phyloP scores from a whole-genome alignment of 2,329 filamentous ascomycete species.

The Fusarium sp. region DNA sequence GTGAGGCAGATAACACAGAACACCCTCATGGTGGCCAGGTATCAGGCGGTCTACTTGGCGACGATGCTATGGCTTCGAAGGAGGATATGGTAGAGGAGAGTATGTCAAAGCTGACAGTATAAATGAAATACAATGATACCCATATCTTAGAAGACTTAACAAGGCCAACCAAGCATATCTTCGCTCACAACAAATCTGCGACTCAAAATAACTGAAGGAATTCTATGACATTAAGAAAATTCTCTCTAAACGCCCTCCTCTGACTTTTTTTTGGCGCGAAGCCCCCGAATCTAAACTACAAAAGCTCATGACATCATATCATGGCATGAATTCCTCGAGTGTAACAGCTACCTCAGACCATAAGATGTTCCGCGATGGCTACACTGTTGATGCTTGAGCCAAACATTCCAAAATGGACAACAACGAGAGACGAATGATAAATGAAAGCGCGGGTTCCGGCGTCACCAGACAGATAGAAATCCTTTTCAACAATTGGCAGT shows the following conservation, averaged over 20 bases:
- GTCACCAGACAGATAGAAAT: neutral
- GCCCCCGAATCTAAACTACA: conserved; percentile 52
- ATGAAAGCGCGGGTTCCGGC: conserved; percentile 1
- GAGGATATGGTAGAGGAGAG: conserved; percentile 37
- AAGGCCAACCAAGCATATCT: neutral
- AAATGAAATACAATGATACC: conserved; percentile 33
- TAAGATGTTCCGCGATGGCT: conserved; percentile 48
- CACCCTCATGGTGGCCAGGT: conserved; percentile 29
- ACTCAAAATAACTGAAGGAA: conserved; percentile 12
- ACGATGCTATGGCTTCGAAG: conserved; percentile 25
- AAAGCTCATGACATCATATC: conserved; percentile 47
- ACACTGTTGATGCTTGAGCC: conserved; percentile 37
- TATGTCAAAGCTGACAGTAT: conserved; percentile 43
- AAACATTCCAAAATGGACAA: conserved; percentile 30
- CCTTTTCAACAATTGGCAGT: neutral
- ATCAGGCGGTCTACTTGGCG: conserved; percentile 33
- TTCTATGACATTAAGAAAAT: conserved; percentile 38
- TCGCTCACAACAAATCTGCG: neutral
- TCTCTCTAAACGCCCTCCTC: conserved; percentile 33
- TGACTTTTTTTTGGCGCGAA: conserved; percentile 34
- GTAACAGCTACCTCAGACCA: conserved; percentile 47
- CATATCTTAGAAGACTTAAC: neutral
- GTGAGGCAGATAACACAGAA: conserved; percentile 35
- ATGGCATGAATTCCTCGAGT: conserved; percentile 43
- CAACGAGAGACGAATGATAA: conserved; percentile 14